Evolutionary conservation across 352 stramenopile genomes (phyloP), one percentile per base, ranked within the genome.

Genomic region (Peronospora tabacina): DNA sequence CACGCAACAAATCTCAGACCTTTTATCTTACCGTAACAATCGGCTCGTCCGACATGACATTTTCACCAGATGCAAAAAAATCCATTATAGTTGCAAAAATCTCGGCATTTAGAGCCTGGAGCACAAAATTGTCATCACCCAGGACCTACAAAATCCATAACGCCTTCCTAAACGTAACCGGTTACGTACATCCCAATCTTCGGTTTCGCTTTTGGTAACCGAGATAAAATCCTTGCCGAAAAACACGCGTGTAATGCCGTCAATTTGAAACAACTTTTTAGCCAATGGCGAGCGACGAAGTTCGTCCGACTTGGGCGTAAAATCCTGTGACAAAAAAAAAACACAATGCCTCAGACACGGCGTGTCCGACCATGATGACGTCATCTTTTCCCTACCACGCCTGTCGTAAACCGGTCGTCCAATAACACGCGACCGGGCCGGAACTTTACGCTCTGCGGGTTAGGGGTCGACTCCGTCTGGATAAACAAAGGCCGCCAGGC

Each of bases 21-120:
- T 16, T 11, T 29, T 7, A 38, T 49, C 38, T 66, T 42, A 91
- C 81, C 58, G 81, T 94, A 13, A 92, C 56, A 10, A 91, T 64
- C 0, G 75, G 69, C 43, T 91, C 73, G 51, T 96, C 91, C n/a
- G 85, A 81, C 59, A 98, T 84, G 34, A 97, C 80, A 15, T 84
- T 72, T 55, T 97, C 74, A 16, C 69, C 83, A 3, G 72, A 81
- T 22, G 88, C 85, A 62, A 97, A 98, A 64, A 97, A 98, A 67
- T 98, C 95, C 95, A 99, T 99, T 55, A 99, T 95, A 7, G 87
- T 92, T 11, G 85, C 80, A 70, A 99, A 98, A 43, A 99, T 95
- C 34, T 97, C 83, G 7, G 95, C 67, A 19, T 85, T 85, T 15
- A 94, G 61, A 40, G 71, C 78, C 80, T 93, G 52, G 19, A 20